Percentiles rank a stretch among this genome's conserved stretches.
Evolutionary conservation across 108 stramenopile genomes (phyloP).

Genomic region (Pseudonitzschia multistriata): DNA sequence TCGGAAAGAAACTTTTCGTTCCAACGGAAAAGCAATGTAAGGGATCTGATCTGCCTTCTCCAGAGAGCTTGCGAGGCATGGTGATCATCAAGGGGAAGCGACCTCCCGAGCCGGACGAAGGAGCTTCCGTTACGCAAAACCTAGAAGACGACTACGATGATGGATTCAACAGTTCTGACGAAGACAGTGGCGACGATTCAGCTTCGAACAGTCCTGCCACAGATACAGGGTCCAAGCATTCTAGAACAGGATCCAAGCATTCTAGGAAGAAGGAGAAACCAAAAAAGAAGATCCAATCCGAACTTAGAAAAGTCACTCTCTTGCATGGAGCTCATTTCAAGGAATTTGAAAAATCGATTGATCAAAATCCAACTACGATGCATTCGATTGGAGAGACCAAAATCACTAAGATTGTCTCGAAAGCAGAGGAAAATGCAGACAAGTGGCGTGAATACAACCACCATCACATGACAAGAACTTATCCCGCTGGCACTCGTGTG

Average conservation of each 20-base stretch:
- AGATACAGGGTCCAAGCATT: not conserved
- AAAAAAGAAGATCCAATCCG: conserved; percentile 35
- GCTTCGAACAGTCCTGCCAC: not conserved
- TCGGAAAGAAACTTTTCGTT: conserved; percentile 68
- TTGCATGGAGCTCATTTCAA: conserved; percentile 69
- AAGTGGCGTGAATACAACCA: conserved; percentile 76
- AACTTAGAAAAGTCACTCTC: conserved; percentile 56
- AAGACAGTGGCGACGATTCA: conserved; percentile 8
- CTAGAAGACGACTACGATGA: conserved; percentile 31
- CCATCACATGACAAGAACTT: conserved; percentile 79
- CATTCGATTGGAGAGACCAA: conserved; percentile 74
- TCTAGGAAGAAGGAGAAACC: conserved; percentile 3
- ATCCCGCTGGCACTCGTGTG: conserved; percentile 80
- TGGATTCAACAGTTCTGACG: no score
- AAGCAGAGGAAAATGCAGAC: conserved; percentile 30
- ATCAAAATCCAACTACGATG: conserved; percentile 55
- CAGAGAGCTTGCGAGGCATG: conserved; percentile 70
- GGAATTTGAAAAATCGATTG: conserved; percentile 43
- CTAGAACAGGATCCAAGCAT: not conserved
- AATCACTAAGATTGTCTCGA: conserved; percentile 50
- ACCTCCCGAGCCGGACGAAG: conserved; percentile 51
- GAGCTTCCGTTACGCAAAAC: conserved; percentile 5
- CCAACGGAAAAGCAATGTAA: conserved; percentile 39
- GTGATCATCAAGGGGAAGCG: conserved; percentile 86
- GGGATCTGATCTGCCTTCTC: conserved; percentile 58